Percentiles rank a stretch among this genome's conserved stretches.
Conservation (phyloP, 768 basidiomycete species). For the Pleurotus citrinopileatus region DNA sequence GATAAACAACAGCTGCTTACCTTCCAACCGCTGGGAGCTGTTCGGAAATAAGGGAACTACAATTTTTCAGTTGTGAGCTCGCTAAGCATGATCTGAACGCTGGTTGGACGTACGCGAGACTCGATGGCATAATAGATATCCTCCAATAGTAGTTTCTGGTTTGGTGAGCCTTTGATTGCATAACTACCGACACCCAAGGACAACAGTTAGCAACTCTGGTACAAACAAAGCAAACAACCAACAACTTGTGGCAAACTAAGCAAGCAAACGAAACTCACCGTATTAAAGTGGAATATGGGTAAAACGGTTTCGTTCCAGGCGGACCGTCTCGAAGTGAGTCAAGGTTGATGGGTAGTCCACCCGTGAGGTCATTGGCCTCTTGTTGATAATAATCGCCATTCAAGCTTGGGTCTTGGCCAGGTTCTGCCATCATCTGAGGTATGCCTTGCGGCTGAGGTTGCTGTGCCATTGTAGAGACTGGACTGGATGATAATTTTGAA, state of each 20-base stretch:
- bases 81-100: constrained; percentile 2
- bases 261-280: constrained; percentile 49
- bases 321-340: constrained; percentile 86
- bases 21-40: constrained; percentile 90
- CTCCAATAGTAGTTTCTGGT: constrained; percentile 80
- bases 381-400: constrained; percentile 64
- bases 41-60: constrained; percentile 87
- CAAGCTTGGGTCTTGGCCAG: constrained; percentile 29
- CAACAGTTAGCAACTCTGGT: constrained; percentile 13
- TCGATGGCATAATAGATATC: constrained; percentile 93
- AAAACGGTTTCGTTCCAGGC: constrained; percentile 87
- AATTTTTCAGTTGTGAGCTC: constrained; percentile 17
- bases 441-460: constrained; percentile 53
- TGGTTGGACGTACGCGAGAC: constrained; percentile 60
- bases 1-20: constrained; percentile 49
- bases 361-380: constrained; percentile 69
- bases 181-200: constrained; percentile 46
- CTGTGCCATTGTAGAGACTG: constrained; percentile 43
- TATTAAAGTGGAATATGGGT: constrained; percentile 88
- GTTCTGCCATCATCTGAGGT: constrained; percentile 62
- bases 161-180: constrained; percentile 89
- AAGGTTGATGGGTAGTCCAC: constrained; percentile 82
- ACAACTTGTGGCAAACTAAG: constrained; percentile 14
- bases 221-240: constrained; percentile 12
- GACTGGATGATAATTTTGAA: constrained; percentile 19